Percentiles rank a stretch among this genome's conserved stretches.
These are phyloP conservation scores for Sporothrix brunneoviolacea DNA, from an alignment of 2,329 filamentous ascomycete genomes.

Conservation along the genomic window DNA sequence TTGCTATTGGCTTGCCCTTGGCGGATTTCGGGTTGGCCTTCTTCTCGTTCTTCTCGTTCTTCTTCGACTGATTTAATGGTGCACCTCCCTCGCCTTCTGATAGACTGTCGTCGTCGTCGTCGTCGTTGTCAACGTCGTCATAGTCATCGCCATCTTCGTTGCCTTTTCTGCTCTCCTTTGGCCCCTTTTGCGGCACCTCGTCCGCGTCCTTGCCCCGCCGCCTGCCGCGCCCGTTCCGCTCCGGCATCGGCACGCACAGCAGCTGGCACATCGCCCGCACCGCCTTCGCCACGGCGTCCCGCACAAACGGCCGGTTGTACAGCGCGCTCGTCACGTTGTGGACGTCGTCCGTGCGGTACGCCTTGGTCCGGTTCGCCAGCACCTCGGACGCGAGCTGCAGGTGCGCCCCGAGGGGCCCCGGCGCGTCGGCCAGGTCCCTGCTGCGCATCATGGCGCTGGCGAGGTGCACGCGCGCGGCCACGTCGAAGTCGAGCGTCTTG, in stretches of 20 bases:
- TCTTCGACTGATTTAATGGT: slow-evolving; percentile 27
- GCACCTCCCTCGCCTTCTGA: too few species aligned
- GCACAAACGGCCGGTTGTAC: slow-evolving; percentile 46
- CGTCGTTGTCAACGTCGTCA: slow-evolving; percentile 27
- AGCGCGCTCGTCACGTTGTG: slow-evolving; percentile 56
- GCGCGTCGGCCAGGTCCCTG: slow-evolving; percentile 44
- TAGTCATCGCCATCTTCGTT: slow-evolving; percentile 30
- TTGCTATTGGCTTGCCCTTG: background rate
- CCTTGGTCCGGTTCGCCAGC: slow-evolving; percentile 38
- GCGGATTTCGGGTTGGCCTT: background rate
- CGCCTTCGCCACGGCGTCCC: slow-evolving; percentile 42
- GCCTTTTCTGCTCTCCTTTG: background rate
- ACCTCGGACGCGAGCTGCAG: slow-evolving; percentile 33
- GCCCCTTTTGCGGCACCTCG: background rate
- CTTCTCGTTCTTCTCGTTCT: slow-evolving; percentile 16
- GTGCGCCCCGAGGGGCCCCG: slow-evolving; percentile 32
- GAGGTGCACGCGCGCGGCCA: slow-evolving; percentile 50
- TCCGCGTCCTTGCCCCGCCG: slow-evolving; percentile 25
- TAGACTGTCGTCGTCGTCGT: slow-evolving; percentile 21
- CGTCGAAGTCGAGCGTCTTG: slow-evolving; percentile 53
- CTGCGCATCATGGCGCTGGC: slow-evolving; percentile 48
- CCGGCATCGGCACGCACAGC: slow-evolving; percentile 42
- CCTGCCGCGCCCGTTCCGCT: slow-evolving; percentile 25
- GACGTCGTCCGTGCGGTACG: slow-evolving; percentile 46
- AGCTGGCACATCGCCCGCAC: slow-evolving; percentile 42